Percentiles rank a stretch among this genome's conserved stretches.
Conservation (phyloP, 1,284 basidiomycete species). For the Trametes versicolor region DNA sequence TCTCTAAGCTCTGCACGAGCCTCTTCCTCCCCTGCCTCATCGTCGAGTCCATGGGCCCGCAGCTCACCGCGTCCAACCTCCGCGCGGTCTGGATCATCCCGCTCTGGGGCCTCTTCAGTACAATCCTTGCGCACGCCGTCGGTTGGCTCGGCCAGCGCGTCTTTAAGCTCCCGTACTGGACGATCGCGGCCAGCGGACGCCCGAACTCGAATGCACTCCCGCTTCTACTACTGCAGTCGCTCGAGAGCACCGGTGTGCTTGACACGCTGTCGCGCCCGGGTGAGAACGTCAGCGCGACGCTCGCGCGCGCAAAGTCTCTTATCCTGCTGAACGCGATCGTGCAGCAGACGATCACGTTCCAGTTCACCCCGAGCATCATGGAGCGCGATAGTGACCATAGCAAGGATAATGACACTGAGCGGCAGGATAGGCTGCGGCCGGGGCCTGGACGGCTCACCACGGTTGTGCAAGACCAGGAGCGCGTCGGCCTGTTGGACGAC, state of each 20-base stretch:
- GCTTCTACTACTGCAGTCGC: conserved; percentile 43
- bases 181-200: conserved; percentile 45
- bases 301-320: conserved; percentile 43
- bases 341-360: conserved; percentile 45
- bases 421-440: conserved; percentile 32
- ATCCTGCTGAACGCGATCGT: conserved; percentile 46
- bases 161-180: conserved; percentile 43
- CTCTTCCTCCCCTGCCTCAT: conserved; percentile 48
- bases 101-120: conserved; percentile 44
- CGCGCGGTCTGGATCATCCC: conserved; percentile 44
- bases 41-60: conserved; percentile 45
- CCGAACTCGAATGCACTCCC: conserved; percentile 47
- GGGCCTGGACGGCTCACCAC: conserved; percentile 33
- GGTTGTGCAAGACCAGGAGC: conserved; percentile 43
- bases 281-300: conserved; percentile 31
- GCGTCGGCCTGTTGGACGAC: conserved; percentile 41
- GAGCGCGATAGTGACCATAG: conserved; percentile 33
- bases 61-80: conserved; percentile 40
- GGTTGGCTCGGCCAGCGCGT: conserved; percentile 42
- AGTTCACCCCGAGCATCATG: conserved; percentile 42
- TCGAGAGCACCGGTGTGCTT: conserved; percentile 42
- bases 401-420: conserved; percentile 24
- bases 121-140: conserved; percentile 40
- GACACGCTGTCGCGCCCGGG: conserved; percentile 34
- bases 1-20: conserved; percentile 43